A percentile compares a stretch with the other conserved stretches of the same genome.
These are phyloP conservation scores for Eutrema heterophyllum DNA, from an alignment of 345 rosid species.

Conservation along the genomic window DNA sequence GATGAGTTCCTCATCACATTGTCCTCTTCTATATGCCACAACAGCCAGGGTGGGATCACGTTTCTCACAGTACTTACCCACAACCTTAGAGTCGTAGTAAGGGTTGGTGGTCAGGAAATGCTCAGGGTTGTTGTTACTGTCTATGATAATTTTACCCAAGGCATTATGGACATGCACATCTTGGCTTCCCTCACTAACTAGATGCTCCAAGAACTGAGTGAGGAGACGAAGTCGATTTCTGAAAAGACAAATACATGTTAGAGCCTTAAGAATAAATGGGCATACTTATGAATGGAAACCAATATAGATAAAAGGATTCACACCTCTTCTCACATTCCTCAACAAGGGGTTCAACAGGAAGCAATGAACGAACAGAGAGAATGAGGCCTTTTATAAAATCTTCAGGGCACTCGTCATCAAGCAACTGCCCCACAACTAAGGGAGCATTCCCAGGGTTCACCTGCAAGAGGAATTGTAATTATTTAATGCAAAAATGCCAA, in stretches of 20 bases:
- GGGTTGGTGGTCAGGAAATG: conserved; percentile 99
- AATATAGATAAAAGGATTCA: conserved; percentile 4
- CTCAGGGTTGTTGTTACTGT: conserved; percentile 98
- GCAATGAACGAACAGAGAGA: conserved; percentile 81
- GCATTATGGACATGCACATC: conserved; percentile 99
- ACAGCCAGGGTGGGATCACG: conserved; percentile 99
- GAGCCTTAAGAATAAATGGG: conserved; percentile 12
- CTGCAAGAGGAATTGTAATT: conserved; percentile 33
- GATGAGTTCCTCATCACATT: conserved; percentile 96
- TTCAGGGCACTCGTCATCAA: conserved; percentile 99
- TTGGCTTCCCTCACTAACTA: conserved; percentile 99
- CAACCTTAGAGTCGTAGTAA: conserved; percentile 95
- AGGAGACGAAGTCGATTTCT: conserved; percentile 99
- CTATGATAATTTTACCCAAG: conserved; percentile 97
- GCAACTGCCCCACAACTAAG: conserved; percentile 84
- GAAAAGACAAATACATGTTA: conserved; percentile 32
- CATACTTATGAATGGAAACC: neutral
- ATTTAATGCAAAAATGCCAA: neutral
- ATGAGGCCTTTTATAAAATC: conserved; percentile 98
- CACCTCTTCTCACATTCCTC: conserved; percentile 90
- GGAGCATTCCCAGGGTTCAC: conserved; percentile 99
- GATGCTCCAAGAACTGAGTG: conserved; percentile 99
- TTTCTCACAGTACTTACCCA: conserved; percentile 99
- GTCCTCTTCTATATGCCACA: conserved; percentile 97
- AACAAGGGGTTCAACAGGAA: conserved; percentile 87